A percentile compares a stretch with the other conserved stretches of the same genome.
Conservation (phyloP, 768 basidiomycete species). For the Auricularia sp. region DNA sequence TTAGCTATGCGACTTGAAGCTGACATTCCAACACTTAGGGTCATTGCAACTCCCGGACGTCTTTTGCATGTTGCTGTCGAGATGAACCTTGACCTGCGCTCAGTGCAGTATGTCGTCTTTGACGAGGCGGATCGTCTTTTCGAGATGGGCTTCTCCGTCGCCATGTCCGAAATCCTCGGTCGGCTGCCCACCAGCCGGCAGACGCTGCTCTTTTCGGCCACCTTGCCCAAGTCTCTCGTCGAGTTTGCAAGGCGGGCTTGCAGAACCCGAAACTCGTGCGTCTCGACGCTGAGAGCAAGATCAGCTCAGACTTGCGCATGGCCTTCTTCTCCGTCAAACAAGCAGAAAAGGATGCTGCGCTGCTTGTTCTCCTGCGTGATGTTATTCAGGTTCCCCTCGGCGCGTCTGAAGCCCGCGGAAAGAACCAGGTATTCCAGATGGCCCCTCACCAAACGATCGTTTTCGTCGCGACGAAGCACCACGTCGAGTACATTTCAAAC, state of each 20-base stretch:
- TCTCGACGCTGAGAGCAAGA: slow-evolving; percentile 93
- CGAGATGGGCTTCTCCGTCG: slow-evolving; percentile 93
- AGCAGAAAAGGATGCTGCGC: slow-evolving; percentile 86
- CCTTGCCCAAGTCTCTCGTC: slow-evolving; percentile 87
- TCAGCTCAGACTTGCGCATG: slow-evolving; percentile 87
- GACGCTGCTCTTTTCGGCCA: slow-evolving; percentile 92
- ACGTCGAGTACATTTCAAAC: slow-evolving; percentile 85
- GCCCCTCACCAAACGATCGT: slow-evolving; percentile 87
- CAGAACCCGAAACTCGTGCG: slow-evolving; percentile 89
- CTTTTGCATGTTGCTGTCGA: slow-evolving; percentile 93
- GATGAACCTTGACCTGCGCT: slow-evolving; percentile 87
- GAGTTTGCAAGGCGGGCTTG: slow-evolving; percentile 96
- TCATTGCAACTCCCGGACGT: slow-evolving; percentile 96
- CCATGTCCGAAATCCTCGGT: slow-evolving; percentile 82
- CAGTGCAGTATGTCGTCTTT: slow-evolving; percentile 84
- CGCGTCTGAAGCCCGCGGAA: slow-evolving; percentile 20
- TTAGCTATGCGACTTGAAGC: slow-evolving; percentile 5
- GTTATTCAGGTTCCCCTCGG: slow-evolving; percentile 73
- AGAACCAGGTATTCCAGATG: slow-evolving; percentile 35
- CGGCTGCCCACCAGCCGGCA: slow-evolving; percentile 82
- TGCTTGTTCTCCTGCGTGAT: slow-evolving; percentile 75
- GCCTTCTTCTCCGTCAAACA: slow-evolving; percentile 89
- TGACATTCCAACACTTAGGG: slow-evolving; percentile 34
- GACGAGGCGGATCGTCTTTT: slow-evolving; percentile 98
- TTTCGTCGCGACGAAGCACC: slow-evolving; percentile 95